Conservation (phyloP, 352 stramenopile species). For the Achlya hypogyna region DNA sequence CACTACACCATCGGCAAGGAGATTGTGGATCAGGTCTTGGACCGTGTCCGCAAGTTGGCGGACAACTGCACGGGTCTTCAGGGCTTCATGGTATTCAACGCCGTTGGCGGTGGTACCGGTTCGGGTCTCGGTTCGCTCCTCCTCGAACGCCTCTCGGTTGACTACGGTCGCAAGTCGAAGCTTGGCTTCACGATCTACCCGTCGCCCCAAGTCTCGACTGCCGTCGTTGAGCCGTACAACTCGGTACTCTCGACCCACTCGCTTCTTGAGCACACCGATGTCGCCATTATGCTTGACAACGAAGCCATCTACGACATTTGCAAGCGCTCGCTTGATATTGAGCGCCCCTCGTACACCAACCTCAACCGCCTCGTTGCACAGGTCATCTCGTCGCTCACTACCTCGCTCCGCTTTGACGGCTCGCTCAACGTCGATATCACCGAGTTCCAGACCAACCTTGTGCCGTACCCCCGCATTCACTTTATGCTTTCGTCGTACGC, state of each 20-base stretch:
- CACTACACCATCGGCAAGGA: constrained; percentile 93
- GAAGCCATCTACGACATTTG: constrained; percentile 94
- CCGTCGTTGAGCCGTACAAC: constrained; percentile 99
- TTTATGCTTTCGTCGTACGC: constrained; percentile 93
- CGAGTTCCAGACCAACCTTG: constrained; percentile 94
- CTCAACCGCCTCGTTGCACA: constrained; percentile 90
- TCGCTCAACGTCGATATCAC: constrained; percentile 91
- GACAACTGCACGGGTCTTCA: constrained; percentile 96
- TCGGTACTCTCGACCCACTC: constrained; percentile 93
- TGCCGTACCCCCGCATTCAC: constrained; percentile 92
- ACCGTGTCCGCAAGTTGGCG: constrained; percentile 94
- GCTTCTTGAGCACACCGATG: constrained; percentile 95
- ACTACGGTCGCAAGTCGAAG: constrained; percentile 97
- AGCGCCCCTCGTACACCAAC: constrained; percentile 91
- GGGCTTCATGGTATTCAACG: constrained; percentile 97
- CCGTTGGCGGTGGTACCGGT: constrained; percentile 94
- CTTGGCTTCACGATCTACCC: constrained; percentile 96
- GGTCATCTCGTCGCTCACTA: constrained; percentile 88
- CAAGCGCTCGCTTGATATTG: constrained; percentile 87
- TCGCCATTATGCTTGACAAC: constrained; percentile 94
- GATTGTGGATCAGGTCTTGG: constrained; percentile 94
- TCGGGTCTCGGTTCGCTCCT: constrained; percentile 95
- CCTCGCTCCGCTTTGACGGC: constrained; percentile 90
- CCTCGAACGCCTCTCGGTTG: constrained; percentile 93
- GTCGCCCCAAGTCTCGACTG: constrained; percentile 93